Conservation (phyloP, 768 basidiomycete species). For the Auriscalpium orientale region DNA sequence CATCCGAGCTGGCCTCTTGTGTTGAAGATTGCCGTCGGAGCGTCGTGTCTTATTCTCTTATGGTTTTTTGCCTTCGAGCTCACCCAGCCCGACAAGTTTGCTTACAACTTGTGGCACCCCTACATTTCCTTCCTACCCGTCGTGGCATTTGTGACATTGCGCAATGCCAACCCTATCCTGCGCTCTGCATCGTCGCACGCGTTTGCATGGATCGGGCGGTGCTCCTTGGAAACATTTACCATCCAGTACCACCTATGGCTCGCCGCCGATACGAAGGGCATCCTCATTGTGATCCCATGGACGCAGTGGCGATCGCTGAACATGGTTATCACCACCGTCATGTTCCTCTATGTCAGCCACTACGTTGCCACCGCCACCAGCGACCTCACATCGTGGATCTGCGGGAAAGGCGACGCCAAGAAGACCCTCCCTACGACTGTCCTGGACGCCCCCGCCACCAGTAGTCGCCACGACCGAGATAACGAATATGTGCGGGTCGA, state of each 20-base stretch:
- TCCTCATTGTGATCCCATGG: constrained; percentile 74
- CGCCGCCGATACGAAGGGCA: constrained; percentile 74
- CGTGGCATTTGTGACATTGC: constrained; percentile 61
- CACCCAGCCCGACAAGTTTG: constrained; percentile 66
- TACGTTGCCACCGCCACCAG: constrained; percentile 70
- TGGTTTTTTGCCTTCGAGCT: constrained; percentile 88
- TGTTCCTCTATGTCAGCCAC: constrained; percentile 79
- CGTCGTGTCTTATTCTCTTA: constrained; percentile 44
- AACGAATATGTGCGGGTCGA: neutral
- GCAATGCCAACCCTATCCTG: constrained; percentile 65
- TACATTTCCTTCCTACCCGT: constrained; percentile 80
- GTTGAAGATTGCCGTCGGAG: constrained; percentile 39
- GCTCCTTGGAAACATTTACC: constrained; percentile 88
- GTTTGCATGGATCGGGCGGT: constrained; percentile 79
- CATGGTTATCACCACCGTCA: constrained; percentile 61
- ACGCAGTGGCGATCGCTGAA: constrained; percentile 69
- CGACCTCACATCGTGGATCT: constrained; percentile 56
- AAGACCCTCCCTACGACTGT: constrained; percentile 19
- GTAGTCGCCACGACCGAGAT: constrained; percentile 1
- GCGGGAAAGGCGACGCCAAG: constrained; percentile 27
- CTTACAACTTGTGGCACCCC: constrained; percentile 81
- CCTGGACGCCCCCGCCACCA: constrained; percentile 2
- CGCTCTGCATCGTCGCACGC: constrained; percentile 60
- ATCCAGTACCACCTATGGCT: constrained; percentile 87
- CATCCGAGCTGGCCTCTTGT: constrained; percentile 55